Conservation (phyloP, 176 grass and related monocot species). For the Panicum miliaceum region DNA sequence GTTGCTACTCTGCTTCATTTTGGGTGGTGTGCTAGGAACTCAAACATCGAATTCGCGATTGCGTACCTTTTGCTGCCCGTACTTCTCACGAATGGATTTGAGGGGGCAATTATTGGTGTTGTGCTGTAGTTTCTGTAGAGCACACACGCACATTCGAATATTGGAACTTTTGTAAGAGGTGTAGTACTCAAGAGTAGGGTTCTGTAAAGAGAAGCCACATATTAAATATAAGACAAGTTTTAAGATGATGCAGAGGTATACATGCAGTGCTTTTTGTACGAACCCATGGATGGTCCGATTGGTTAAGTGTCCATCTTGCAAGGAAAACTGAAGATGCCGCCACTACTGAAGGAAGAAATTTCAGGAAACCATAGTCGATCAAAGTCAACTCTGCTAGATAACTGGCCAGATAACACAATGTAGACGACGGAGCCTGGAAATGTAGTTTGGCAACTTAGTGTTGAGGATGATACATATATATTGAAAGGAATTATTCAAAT, state of each 20-base stretch:
- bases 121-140: conserved; percentile 70
- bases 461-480: conserved; percentile 28
- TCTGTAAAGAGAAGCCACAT: conserved; percentile 53
- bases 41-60: conserved; percentile 12
- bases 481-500: conserved; percentile 16
- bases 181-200: conserved; percentile 79
- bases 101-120: conserved; percentile 64
- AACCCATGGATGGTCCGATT: conserved; percentile 82
- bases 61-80: conserved; percentile 79
- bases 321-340: conserved; percentile 88
- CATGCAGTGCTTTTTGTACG: conserved; percentile 31
- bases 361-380: conserved; percentile 67
- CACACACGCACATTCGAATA: conserved; percentile 54
- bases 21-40: not conserved
- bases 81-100: conserved; percentile 77
- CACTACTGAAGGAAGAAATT: conserved; percentile 82
- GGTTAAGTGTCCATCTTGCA: conserved; percentile 86
- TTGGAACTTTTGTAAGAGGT: conserved; percentile 72
- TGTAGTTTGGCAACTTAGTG: conserved; percentile 29
- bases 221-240: conserved; percentile 31
- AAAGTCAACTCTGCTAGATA: conserved; percentile 89
- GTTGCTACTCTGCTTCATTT: not conserved
- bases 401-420: conserved; percentile 67
- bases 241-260: not conserved
- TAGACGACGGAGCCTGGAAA: conserved; percentile 50